These are phyloP conservation scores for Meripilus lineatus DNA, from an alignment of 1,284 basidiomycete genomes.

Conservation along the genomic window DNA sequence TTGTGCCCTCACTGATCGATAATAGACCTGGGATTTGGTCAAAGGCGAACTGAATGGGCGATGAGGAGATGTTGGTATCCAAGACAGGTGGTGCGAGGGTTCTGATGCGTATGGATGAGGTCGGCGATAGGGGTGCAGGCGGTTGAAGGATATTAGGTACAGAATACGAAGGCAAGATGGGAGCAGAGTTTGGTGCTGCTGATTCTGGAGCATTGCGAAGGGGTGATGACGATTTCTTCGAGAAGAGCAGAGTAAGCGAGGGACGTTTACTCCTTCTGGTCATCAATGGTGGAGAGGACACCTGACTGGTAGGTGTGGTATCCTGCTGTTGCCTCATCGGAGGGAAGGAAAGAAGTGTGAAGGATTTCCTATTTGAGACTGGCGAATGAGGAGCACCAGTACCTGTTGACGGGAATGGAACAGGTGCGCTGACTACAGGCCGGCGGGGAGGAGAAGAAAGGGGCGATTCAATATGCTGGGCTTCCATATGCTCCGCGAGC, in stretches of 20 bases:
- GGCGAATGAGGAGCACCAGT: slow-evolving; percentile 26
- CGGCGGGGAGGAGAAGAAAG: slow-evolving; percentile 20
- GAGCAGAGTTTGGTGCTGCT: background rate
- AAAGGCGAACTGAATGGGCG: slow-evolving; percentile 37
- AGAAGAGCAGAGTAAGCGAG: slow-evolving; percentile 32
- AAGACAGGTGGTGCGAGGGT: slow-evolving; percentile 39
- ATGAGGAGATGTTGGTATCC: slow-evolving; percentile 46
- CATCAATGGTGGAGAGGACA: slow-evolving; percentile 21
- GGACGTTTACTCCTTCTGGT: slow-evolving; percentile 29
- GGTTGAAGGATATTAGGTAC: background rate
- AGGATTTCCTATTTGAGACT: slow-evolving; percentile 32
- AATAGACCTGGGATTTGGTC: slow-evolving; percentile 24
- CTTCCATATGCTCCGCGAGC: background rate
- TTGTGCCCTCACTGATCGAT: no score
- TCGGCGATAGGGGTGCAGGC: background rate
- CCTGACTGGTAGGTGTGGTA: background rate
- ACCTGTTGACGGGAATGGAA: slow-evolving; percentile 37
- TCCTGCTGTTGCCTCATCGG: slow-evolving; percentile 18
- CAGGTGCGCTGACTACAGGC: slow-evolving; percentile 18
- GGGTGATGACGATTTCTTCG: slow-evolving; percentile 29
- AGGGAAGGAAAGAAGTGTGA: slow-evolving; percentile 33
- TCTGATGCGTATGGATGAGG: background rate
- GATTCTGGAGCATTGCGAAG: slow-evolving; percentile 22
- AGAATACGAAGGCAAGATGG: background rate
- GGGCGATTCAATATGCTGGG: slow-evolving; percentile 11